Evolutionary conservation across 352 stramenopile genomes (phyloP).

Genomic region (Peronosclerospora sorghi): DNA sequence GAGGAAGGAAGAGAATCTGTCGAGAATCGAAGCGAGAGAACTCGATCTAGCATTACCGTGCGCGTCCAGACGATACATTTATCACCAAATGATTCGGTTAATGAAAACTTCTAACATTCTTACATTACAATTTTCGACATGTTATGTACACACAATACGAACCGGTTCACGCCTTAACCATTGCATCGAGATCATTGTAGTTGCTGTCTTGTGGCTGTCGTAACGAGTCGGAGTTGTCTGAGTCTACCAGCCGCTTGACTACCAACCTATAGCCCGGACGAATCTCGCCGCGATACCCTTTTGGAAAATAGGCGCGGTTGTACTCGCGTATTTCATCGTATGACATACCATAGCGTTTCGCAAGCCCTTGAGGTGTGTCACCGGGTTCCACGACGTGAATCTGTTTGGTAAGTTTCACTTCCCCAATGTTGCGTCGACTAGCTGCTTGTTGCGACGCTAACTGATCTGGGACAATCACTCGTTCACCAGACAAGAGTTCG

Average conservation of each 20-base stretch:
- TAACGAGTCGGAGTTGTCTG: constrained; percentile 1
- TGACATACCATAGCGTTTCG: constrained; percentile 58
- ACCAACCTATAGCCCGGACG: constrained; percentile 69
- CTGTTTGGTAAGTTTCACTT: constrained; percentile 80
- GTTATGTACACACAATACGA: too few species aligned
- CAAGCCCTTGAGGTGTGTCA: constrained; percentile 62
- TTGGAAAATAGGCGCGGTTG: constrained; percentile 81
- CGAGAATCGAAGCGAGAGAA: background rate
- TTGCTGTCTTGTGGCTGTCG: constrained; percentile 11
- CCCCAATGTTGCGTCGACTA: constrained; percentile 55
- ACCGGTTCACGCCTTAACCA: too few species aligned
- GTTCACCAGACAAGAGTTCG: constrained; percentile 44
- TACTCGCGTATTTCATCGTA: constrained; percentile 79
- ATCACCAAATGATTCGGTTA: constrained; percentile 3
- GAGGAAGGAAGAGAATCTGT: constrained; percentile 1
- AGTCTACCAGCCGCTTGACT: constrained; percentile 42
- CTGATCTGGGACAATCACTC: constrained; percentile 65
- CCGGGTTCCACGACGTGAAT: constrained; percentile 68
- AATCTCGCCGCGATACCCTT: constrained; percentile 76
- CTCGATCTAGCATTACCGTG: constrained; percentile 1
- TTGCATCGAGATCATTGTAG: constrained; percentile 20
- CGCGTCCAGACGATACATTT: constrained; percentile 1
- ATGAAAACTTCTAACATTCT: too few species aligned
- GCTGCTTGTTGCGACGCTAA: constrained; percentile 40
- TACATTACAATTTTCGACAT: too few species aligned